Evolutionary conservation across 225 moss, liverwort and hornwort genomes (phyloP), one percentile per base, ranked within the genome.

Genomic region (Bryoerythrophyllum caledonicum): DNA sequence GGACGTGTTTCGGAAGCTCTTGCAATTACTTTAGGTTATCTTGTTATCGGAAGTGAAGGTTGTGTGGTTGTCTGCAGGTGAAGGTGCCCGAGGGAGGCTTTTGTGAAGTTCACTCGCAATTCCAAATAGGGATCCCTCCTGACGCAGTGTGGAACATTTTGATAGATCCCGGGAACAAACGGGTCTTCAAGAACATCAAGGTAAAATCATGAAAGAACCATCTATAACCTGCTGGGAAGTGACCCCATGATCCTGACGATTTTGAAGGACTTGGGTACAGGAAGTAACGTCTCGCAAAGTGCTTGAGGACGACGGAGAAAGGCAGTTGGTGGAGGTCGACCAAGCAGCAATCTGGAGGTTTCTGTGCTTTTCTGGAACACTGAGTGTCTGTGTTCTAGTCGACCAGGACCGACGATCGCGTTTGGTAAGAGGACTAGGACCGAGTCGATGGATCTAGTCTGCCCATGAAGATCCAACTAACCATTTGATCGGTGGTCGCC

Each of bases 291-390:
- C 74, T 66, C 87, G 93, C n/a, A 88, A 84, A 79, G 86, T 91
- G 28, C 62, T 94, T 58, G 90, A 90, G 72, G 93, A 94, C 72
- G 78, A 94, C 63, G 93, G 91, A 16, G 74, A 94, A 27, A 79
- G 91, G 27, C 91, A 94, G 64, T 56, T 94, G 77, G 81, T 94
- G 44, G 93, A 94, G 76, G 35, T 94, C 58, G 93, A 94, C 16
- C 91, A 94, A 82, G 89, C 86, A 72, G 93, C 93, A 68, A 82
- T 83, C 70, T 94, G 93, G 93, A 84, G 83, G 67, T 94, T 94
- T 78, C 82, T 94, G 44, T 91, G 93, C 70, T 76, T 91, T 65
- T 85, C 90, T 52, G 93, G 93, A 63, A 90, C 81, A 10, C 78
- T 94, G 58, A 80, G 59, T 70, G 93, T 94, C 26, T 86, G 80